Evolutionary conservation across 2,329 filamentous ascomycete species (phyloP), one percentile per base, ranked within the genome.

Genomic region (Fusarium anguioides): DNA sequence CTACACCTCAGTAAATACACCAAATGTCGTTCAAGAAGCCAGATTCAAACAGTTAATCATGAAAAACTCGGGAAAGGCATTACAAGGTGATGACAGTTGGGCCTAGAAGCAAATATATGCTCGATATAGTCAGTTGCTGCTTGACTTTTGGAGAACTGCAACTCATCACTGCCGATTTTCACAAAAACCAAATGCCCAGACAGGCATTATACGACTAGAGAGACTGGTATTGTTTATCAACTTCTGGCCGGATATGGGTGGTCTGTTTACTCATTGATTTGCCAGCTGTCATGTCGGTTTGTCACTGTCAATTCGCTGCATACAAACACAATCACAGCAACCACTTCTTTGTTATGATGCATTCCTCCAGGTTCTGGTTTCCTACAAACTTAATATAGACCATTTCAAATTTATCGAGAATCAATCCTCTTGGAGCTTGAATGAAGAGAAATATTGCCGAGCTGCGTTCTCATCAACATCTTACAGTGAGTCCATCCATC

Each of bases 301-400:
- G 61, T 39, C 48, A 65, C 62, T 60, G 60, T 21, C 47, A 42
- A 33, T 29, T 27, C 27, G 15, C n/a, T 41, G n/a, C 31, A 40
- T 20, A 40, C 29, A 46, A 65, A 44, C 39, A 42, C n/a, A 14
- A 11, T 35, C 23, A 6, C 10, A 35, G 26, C 18, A 36, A 44
- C 17, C 36, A 17, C 23, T 18, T 40, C 23, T 36, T 21, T 24
- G 21, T 7, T 17, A 41, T n/a, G 14, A 3, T 14, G 21, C 14
- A 17, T n/a, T 7, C 23, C 20, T 4, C 18, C 6, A 24, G 23
- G 9, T 26, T 23, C 31, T 10, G 15, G 4, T 36, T 5, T 14
- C 17, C 26, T 18, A 15, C 12, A n/a, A 29, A 23, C 6, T 6
- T 17, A 15, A n/a, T 10, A 49, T 18, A n/a, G 9, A 27, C 8